Base-by-base conservation (phyloP, 192 early-diverging fungal species). In the Linnemannia elongata region DNA sequence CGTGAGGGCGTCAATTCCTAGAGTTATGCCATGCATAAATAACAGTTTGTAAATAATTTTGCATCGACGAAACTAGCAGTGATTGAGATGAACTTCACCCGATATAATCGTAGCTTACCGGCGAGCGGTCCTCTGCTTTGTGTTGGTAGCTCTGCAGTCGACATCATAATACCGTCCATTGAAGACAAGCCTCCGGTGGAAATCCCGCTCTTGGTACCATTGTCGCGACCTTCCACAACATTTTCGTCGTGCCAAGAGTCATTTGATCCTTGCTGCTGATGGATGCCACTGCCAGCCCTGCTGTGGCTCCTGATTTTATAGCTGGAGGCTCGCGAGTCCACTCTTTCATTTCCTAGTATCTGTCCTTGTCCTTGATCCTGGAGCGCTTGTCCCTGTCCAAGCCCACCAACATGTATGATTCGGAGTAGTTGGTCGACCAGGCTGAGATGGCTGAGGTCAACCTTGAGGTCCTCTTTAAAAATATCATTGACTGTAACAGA, bases 401-500 rank as follows among this genome's bases (percentile, higher is more conserved):
- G 83, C 20, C 94, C 94, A 27, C 90, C 90, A 6, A 94, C 92
- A 54, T 91, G 90, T 75, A 94, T 96, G 54, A 98, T 94, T 38
- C 91, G 87, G 27, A 94, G 69, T 20, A 98, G 88, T 74, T 95
- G 94, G 63, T 96, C 94, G 8, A 97, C 89, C 1, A 98, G 83
- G 33, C 89, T 85, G 10, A 91, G 88, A 0, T 82, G 69, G 54
- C 92, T 93, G 82, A 97, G 89, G 24, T 95, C 93, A 10, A 97
- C 94, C 66, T 93, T 93, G 7, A 99, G 90, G 88, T 96, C 95
- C 75, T 99, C 99, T 81, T 96, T 96, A 84, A 94, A 97, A 38
- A 94, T 92, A 81, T 97, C 96, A 71, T 92, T 92, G 13, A 95
- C 94, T 24, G 94, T 90, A 6, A 95, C 94, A 6, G 96, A 96